Base-by-base conservation (phyloP, 352 stramenopile species). In the Phytophthora palmivora region DNA sequence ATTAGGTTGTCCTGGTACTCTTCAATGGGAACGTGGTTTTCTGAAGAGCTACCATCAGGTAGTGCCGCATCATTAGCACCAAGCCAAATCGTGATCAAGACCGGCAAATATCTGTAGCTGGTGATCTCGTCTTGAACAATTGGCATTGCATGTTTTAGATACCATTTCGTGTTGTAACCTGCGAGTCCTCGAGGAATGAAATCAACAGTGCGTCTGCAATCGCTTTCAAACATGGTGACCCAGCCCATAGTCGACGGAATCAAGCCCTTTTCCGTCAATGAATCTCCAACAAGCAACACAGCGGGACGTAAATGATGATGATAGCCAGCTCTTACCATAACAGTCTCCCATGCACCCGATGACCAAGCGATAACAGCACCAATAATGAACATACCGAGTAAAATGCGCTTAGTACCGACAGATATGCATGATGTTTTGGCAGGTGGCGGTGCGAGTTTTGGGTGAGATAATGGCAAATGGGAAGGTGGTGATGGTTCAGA, bases 41-140 rank as follows among this genome's bases (percentile, higher is more conserved):
- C 36, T 11, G 44, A 48, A 19, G 45, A 46, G 21, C 53, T 45
- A 10, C 78, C 76, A n/a, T 63, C 41, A 1, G 30, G 45, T 10
- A 88, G 53, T n/a, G 77, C 77, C 0, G 81, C 74, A 39, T 90
- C 81, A 38, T 90, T 90, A 21, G 76, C 72, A 3, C 78, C 81
- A 15, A 88, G 54, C 73, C 74, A 87, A 11, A 90, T 36, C 30
- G 73, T 80, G 51, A 85, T 62, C n/a, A 85, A 32, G 2, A 50
- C 21, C 3, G 76, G 69, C 41, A 22, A 30, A 16, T 67, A 68
- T 30, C 12, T 51, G 32, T 14, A 28, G 58, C 51, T 55, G 16
- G 26, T 47, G 30, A 85, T 62, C 58, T 85, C 76, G 15, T 69
- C 30, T 32, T 54, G 41, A 41, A 80, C 51, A 14, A 63, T 61